Percentiles rank a stretch among this genome's conserved stretches.
Evolutionary conservation across 2,329 filamentous ascomycete genomes (phyloP).

Genomic region (Paecilomyces dactylethromorphus): DNA sequence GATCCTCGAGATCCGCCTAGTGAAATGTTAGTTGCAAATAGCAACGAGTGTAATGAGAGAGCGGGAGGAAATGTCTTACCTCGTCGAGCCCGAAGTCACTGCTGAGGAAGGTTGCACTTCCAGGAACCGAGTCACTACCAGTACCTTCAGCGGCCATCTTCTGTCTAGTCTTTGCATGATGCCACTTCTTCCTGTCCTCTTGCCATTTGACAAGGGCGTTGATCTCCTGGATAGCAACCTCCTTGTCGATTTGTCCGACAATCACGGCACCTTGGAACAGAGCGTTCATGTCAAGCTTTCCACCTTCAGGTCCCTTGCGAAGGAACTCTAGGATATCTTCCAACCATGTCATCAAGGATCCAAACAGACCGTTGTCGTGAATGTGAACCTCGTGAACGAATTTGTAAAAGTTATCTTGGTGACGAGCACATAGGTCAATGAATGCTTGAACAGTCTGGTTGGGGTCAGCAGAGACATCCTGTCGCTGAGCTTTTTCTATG

Average conservation of each 20-base stretch:
- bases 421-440: slow-evolving; percentile 89
- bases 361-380: slow-evolving; percentile 94
- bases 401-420: slow-evolving; percentile 97
- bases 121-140: slow-evolving; percentile 45
- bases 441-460: slow-evolving; percentile 98
- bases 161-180: slow-evolving; percentile 92
- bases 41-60: not conserved
- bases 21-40: slow-evolving; percentile 1
- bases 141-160: slow-evolving; percentile 91
- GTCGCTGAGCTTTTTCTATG: slow-evolving; percentile 59
- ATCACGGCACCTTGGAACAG: slow-evolving; percentile 76
- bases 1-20: slow-evolving; percentile 70
- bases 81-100: slow-evolving; percentile 86
- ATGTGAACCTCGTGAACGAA: slow-evolving; percentile 97
- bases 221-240: slow-evolving; percentile 70
- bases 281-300: slow-evolving; percentile 89
- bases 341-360: slow-evolving; percentile 93
- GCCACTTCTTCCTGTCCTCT: slow-evolving; percentile 93
- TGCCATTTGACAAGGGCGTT: slow-evolving; percentile 87
- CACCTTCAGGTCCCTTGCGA: slow-evolving; percentile 73
- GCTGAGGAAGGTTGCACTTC: slow-evolving; percentile 58
- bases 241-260: slow-evolving; percentile 61
- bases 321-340: slow-evolving; percentile 93
- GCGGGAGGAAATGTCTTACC: slow-evolving; percentile 35
- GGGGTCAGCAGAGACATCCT: slow-evolving; percentile 86